Base-by-base conservation (phyloP, 495 filamentous ascomycete genomes). In the Trichoderma asperelloides region DNA sequence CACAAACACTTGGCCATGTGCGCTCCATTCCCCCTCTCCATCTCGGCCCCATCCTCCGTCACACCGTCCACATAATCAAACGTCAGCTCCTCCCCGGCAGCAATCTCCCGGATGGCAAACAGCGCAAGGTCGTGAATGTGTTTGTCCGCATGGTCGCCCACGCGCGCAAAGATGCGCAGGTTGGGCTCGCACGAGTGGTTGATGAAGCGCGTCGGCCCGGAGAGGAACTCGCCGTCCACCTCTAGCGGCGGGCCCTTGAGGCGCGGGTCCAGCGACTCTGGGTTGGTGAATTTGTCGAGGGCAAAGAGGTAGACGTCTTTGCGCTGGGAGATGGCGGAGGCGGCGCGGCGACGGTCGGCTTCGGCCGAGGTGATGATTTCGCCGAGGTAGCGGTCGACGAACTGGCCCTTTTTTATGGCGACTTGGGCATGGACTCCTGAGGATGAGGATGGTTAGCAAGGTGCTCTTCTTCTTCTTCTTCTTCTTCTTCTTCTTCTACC, bases 81-180 rank as follows among this genome's bases (percentile, higher is more conserved):
- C 0, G 91, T 96, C 13, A 98, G 71, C 72, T 98, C 93, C 7
- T 86, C 87, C 2, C 80, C 82, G 2, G 85, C 81, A 0, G 81
- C 77, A 33, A 98, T 92, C 41, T 90, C 86, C 11, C 82, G 73
- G 8, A 86, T 77, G 0, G 94, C 90, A 69, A 98, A 98, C 69
- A 97, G 87, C 0, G 92, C 93, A 2, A 98, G 78, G 67, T 97
- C 89, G 71, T 97, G 96, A 13, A 97, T 79, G 16, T 84, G 80
- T 33, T 85, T 81, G 68, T 96, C 91, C 3, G 85, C 83, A 62
- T 90, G 88, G 69, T 92, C 91, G 21, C 86, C 88, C 9, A 91
- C 91, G 0, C 95, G 90, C 0, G 92, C 87, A 70, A 94, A 91
- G 65, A 93, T 90, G 39, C 89, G 84, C 76, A 92, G 88, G 71